Evolutionary conservation across 345 rosid species (phyloP).

Genomic region (Linum tenue): DNA sequence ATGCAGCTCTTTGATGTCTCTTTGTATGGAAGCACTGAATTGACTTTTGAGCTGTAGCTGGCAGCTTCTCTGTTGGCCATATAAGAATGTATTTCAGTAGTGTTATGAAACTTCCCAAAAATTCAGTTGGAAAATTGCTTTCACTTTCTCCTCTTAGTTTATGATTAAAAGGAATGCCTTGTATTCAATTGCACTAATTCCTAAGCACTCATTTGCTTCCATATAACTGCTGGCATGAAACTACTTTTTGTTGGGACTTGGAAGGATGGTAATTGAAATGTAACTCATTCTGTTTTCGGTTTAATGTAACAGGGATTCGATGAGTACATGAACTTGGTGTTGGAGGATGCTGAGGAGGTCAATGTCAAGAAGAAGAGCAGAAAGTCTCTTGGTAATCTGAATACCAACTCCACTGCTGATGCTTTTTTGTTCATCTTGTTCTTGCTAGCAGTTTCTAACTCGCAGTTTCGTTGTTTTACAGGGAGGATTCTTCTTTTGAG

Average conservation of each 20-base stretch:
- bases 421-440: background rate
- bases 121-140: background rate
- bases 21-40: too few species aligned
- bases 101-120: too few species aligned
- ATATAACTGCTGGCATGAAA: too few species aligned
- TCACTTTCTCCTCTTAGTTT: background rate
- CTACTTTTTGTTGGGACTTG: too few species aligned
- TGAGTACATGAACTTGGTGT: slow-evolving; percentile 94
- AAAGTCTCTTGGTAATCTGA: slow-evolving; percentile 53
- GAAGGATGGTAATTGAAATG: too few species aligned
- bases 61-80: too few species aligned
- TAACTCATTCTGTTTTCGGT: background rate
- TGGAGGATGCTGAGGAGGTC: slow-evolving; percentile 98
- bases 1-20: too few species aligned
- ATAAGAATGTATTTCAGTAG: too few species aligned
- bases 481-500: slow-evolving; percentile 89
- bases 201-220: background rate
- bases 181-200: background rate
- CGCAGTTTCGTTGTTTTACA: slow-evolving; percentile 18
- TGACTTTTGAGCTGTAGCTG: too few species aligned
- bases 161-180: background rate
- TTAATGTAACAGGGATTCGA: slow-evolving; percentile 63
- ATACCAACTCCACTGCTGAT: background rate
- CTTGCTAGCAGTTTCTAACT: background rate
- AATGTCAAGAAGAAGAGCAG: slow-evolving; percentile 74